Percentiles rank a stretch among this genome's conserved stretches.
Evolutionary conservation across 768 basidiomycete genomes (phyloP).

Genomic region (Thelephora aurantiotincta): DNA sequence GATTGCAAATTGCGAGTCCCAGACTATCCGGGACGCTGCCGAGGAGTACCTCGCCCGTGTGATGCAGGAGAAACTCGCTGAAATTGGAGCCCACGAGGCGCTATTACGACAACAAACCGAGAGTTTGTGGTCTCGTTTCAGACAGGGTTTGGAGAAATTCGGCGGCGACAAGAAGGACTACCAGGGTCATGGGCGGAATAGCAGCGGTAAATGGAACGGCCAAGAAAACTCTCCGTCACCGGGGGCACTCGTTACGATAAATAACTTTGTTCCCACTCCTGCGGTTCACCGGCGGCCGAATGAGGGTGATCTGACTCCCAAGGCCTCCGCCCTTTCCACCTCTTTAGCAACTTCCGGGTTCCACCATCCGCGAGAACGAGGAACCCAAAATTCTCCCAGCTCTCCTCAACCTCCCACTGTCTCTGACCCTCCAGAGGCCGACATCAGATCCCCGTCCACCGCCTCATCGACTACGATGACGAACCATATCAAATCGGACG

Average conservation of each 20-base stretch:
- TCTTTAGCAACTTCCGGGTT: slow-evolving; percentile 49
- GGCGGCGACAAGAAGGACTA: slow-evolving; percentile 23
- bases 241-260: slow-evolving; percentile 25
- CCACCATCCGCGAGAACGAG: slow-evolving; percentile 31
- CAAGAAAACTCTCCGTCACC: neutral
- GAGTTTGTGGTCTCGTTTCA: slow-evolving; percentile 45
- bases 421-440: neutral
- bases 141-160: slow-evolving; percentile 28
- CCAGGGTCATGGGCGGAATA: slow-evolving; percentile 5
- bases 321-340: slow-evolving; percentile 51
- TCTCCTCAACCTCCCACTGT: slow-evolving; percentile 3
- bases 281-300: slow-evolving; percentile 8
- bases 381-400: slow-evolving; percentile 6
- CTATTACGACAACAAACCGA: slow-evolving; percentile 45
- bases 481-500: slow-evolving; percentile 7
- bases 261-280: slow-evolving; percentile 39
- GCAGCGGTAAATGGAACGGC: slow-evolving; percentile 5
- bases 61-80: slow-evolving; percentile 36
- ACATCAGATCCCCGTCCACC: slow-evolving; percentile 11
- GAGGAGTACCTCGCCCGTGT: slow-evolving; percentile 44
- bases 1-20: slow-evolving; percentile 40
- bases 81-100: slow-evolving; percentile 41
- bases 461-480: slow-evolving; percentile 13
- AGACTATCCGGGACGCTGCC: slow-evolving; percentile 36
- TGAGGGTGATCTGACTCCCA: slow-evolving; percentile 24